phyloP scores from a whole-genome alignment of 106 monocot genomes.

The Platanthera zijinensis region DNA sequence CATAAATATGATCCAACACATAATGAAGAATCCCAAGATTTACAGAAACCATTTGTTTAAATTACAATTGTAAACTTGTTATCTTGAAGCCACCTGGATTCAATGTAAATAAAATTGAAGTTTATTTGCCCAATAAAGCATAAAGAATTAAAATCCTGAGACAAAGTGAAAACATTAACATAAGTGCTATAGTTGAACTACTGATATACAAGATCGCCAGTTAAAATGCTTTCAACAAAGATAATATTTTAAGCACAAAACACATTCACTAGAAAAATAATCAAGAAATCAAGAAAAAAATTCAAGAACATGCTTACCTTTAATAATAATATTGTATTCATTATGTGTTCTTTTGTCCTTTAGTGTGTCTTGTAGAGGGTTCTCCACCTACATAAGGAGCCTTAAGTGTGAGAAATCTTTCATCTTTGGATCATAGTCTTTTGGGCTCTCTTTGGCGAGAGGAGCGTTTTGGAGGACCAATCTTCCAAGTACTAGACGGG shows the following conservation, averaged over 20 bases:
- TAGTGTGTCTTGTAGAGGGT: too few species aligned
- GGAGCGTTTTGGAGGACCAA: too few species aligned
- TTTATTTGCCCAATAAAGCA: not conserved
- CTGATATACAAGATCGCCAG: not conserved
- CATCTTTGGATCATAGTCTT: too few species aligned
- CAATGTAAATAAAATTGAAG: not conserved
- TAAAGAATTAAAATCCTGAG: not conserved
- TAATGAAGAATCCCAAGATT: slow-evolving; percentile 85
- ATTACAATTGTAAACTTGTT: not conserved
- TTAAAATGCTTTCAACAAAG: not conserved
- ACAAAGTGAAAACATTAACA: not conserved
- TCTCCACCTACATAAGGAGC: too few species aligned
- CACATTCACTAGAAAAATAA: not conserved
- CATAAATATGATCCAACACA: slow-evolving; percentile 86
- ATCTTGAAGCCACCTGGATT: not conserved
- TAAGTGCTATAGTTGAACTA: not conserved
- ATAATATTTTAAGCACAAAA: not conserved
- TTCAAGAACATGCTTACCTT: too few species aligned
- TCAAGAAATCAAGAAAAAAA: not conserved
- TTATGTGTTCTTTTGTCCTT: too few species aligned
- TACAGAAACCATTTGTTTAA: slow-evolving; percentile 55
- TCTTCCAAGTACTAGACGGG: too few species aligned
- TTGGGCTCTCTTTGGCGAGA: too few species aligned
- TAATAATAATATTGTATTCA: too few species aligned
- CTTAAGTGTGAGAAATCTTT: too few species aligned